A percentile compares a stretch with the other conserved stretches of the same genome.
phyloP scores from a whole-genome alignment of 1,284 basidiomycete species.

The Trametes sp. region DNA sequence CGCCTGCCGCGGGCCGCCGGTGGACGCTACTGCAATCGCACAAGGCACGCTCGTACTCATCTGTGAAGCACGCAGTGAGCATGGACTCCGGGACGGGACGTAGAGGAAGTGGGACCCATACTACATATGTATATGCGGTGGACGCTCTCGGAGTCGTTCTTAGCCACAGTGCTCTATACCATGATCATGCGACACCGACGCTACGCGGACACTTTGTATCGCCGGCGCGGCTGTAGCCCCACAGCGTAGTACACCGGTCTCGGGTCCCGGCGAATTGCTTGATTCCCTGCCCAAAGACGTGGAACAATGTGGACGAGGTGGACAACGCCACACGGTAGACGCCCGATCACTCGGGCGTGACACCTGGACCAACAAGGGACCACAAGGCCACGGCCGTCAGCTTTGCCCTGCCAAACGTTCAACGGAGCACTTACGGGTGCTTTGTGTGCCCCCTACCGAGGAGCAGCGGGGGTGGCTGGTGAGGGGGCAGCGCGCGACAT shows the following conservation, averaged over 20 bases:
- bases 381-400: neutral
- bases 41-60: too few relatives aligned
- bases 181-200: too few relatives aligned
- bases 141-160: neutral
- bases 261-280: too few relatives aligned
- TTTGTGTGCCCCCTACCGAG: neutral
- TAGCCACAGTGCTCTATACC: neutral
- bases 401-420: neutral
- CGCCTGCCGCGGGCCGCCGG: too few relatives aligned
- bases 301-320: neutral
- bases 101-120: constrained; percentile 1
- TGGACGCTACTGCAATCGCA: too few relatives aligned
- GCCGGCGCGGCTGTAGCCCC: too few relatives aligned
- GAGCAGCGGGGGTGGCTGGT: neutral
- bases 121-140: neutral
- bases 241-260: too few relatives aligned
- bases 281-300: too few relatives aligned
- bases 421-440: neutral
- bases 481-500: too few relatives aligned
- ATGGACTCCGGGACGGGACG: too few relatives aligned
- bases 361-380: neutral
- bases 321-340: neutral
- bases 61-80: too few relatives aligned
- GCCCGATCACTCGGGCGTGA: neutral
- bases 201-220: too few relatives aligned